These are phyloP conservation scores for Voacanga thouarsii DNA, from an alignment of 257 asterid species.

Conservation along the genomic window DNA sequence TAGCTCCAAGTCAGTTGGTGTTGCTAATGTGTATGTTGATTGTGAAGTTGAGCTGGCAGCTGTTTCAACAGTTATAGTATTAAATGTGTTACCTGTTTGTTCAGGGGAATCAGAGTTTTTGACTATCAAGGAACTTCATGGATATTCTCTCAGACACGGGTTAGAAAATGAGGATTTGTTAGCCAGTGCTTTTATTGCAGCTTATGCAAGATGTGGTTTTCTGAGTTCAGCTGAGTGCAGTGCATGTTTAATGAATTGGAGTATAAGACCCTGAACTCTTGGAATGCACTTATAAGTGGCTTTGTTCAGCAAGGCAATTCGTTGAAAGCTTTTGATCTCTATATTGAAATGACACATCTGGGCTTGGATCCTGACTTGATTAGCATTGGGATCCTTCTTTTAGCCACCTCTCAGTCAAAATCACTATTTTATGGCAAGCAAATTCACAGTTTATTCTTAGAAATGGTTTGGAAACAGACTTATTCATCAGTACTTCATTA, in stretches of 20 bases:
- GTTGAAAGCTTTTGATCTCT: slow-evolving; percentile 16
- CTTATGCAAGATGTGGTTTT: slow-evolving; percentile 31
- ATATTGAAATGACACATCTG: slow-evolving; percentile 19
- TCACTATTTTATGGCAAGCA: slow-evolving; percentile 16
- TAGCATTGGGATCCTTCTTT: slow-evolving; percentile 29
- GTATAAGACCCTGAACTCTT: slow-evolving; percentile 29
- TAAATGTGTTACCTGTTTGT: slow-evolving; percentile 27
- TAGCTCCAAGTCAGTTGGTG: too few relatives aligned
- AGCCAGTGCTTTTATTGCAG: slow-evolving; percentile 28
- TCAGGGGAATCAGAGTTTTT: slow-evolving; percentile 21
- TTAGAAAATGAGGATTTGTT: slow-evolving; percentile 18
- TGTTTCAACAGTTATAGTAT: too few relatives aligned
- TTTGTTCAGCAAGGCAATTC: slow-evolving; percentile 23
- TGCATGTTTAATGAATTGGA: slow-evolving; percentile 16
- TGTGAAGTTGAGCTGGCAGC: too few relatives aligned
- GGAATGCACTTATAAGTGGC: slow-evolving; percentile 31
- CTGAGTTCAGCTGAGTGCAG: slow-evolving; percentile 22
- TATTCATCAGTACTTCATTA: slow-evolving; percentile 23
- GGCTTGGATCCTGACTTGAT: slow-evolving; percentile 31
- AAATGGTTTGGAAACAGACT: slow-evolving; percentile 24
- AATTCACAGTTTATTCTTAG: slow-evolving; percentile 29
- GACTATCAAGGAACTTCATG: slow-evolving; percentile 33
- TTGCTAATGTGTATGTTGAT: too few relatives aligned
- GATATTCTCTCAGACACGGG: slow-evolving; percentile 26
- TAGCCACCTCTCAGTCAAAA: slow-evolving; percentile 22